A percentile compares a stretch with the other conserved stretches of the same genome.
Conservation (phyloP, 1,284 basidiomycete species). For the Microbotryum saponariae region DNA sequence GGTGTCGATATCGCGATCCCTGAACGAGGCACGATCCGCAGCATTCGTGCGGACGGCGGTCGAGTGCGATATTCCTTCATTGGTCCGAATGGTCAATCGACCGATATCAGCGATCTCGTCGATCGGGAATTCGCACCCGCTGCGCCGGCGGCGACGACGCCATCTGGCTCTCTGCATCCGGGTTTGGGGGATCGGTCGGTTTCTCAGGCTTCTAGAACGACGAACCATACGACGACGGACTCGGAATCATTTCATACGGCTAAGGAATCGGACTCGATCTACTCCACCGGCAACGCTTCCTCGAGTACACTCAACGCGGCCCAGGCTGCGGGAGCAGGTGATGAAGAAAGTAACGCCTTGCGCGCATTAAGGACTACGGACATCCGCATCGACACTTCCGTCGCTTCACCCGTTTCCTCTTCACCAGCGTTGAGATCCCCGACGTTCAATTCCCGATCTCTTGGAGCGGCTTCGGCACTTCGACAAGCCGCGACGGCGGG, state of each 20-base stretch:
- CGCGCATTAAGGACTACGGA: no score
- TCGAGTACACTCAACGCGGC: not conserved
- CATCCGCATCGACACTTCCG: no score
- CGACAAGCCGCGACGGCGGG: no score
- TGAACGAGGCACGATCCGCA: slow-evolving; percentile 75
- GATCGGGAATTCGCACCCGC: slow-evolving; percentile 58
- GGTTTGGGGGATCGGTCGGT: slow-evolving; percentile 20
- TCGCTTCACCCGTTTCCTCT: no score
- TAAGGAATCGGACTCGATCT: slow-evolving; percentile 10
- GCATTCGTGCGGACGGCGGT: slow-evolving; percentile 56
- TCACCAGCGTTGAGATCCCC: no score
- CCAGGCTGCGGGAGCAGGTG: not conserved
- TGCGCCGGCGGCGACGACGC: not conserved
- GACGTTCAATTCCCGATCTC: no score
- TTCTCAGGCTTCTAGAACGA: slow-evolving; percentile 14
- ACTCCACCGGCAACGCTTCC: slow-evolving; percentile 6
- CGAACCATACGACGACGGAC: slow-evolving; percentile 18
- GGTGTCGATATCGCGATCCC: slow-evolving; percentile 80
- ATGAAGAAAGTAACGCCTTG: slow-evolving; percentile 5
- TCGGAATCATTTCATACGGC: slow-evolving; percentile 36
- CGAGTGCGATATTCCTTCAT: slow-evolving; percentile 85
- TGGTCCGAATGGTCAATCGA: slow-evolving; percentile 72
- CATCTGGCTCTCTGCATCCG: slow-evolving; percentile 7
- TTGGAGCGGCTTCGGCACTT: no score
- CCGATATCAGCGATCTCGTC: slow-evolving; percentile 84